phyloP scores from a whole-genome alignment of 345 rosid species.

The Citrus glauca region DNA sequence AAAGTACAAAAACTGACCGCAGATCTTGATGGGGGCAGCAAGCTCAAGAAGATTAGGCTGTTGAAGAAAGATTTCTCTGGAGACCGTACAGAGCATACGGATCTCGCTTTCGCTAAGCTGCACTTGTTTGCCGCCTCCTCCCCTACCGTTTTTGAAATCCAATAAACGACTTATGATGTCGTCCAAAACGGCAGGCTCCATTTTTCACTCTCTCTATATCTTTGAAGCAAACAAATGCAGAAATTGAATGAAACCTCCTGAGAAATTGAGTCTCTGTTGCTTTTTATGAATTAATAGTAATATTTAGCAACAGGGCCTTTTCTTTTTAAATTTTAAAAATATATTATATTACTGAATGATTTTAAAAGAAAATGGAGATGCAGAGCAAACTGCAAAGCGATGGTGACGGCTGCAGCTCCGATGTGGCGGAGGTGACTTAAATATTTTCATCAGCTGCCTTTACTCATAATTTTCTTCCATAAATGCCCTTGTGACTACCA shows the following conservation, averaged over 20 bases:
- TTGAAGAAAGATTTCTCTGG: conserved; percentile 71
- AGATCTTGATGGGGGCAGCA: conserved; percentile 93
- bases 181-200: conserved; percentile 64
- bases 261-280: background rate
- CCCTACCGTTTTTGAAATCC: conserved; percentile 57
- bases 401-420: conserved; percentile 20
- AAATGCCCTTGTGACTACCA: conserved; percentile 7
- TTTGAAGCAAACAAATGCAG: background rate
- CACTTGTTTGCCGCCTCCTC: conserved; percentile 69
- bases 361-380: background rate
- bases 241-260: background rate
- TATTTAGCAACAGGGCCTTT: background rate
- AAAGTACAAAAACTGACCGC: conserved; percentile 42
- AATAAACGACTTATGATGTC: conserved; percentile 63
- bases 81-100: conserved; percentile 66
- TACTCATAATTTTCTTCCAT: background rate
- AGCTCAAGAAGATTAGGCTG: conserved; percentile 92
- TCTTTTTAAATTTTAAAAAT: too few species aligned
- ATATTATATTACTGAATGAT: background rate
- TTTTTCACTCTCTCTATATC: conserved; percentile 28
- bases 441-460: background rate
- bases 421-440: conserved; percentile 26
- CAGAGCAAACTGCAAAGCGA: background rate
- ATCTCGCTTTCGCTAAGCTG: conserved; percentile 85
- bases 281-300: background rate